phyloP scores from a whole-genome alignment of 306 rosid species.

The Senna siamea region DNA sequence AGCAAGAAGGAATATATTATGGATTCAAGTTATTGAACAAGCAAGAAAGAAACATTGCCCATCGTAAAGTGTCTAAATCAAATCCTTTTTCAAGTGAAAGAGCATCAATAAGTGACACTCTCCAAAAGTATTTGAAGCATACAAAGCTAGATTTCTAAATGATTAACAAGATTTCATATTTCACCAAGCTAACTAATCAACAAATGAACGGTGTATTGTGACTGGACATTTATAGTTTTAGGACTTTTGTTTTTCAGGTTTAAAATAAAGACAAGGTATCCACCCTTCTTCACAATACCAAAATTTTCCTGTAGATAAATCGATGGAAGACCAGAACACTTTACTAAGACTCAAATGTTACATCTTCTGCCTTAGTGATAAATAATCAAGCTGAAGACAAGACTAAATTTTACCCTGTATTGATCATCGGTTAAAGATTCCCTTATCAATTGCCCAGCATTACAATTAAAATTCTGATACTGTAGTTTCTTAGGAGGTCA shows the following conservation, averaged over 20 bases:
- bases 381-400: conserved; percentile 1
- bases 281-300: conserved; percentile 12
- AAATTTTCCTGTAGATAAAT: conserved; percentile 11
- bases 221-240: conserved; percentile 12
- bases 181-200: conserved; percentile 17
- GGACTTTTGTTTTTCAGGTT: not conserved
- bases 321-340: conserved; percentile 28
- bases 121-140: conserved; percentile 15
- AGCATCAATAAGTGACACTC: conserved; percentile 21
- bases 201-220: not conserved
- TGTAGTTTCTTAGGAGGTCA: too few species aligned
- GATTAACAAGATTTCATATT: conserved; percentile 9
- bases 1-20: not conserved
- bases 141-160: conserved; percentile 20
- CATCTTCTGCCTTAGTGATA: too few species aligned
- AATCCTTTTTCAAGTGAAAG: not conserved
- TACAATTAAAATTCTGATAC: too few species aligned
- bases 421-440: conserved; percentile 22
- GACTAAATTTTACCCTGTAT: conserved; percentile 6
- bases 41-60: not conserved
- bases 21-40: conserved; percentile 10
- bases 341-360: not conserved
- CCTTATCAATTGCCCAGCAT: too few species aligned
- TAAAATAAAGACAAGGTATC: conserved; percentile 17
- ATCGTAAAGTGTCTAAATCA: not conserved